These are phyloP conservation scores for Eragrostis curvula DNA, from an alignment of 176 grass and related monocot species.

Conservation along the genomic window DNA sequence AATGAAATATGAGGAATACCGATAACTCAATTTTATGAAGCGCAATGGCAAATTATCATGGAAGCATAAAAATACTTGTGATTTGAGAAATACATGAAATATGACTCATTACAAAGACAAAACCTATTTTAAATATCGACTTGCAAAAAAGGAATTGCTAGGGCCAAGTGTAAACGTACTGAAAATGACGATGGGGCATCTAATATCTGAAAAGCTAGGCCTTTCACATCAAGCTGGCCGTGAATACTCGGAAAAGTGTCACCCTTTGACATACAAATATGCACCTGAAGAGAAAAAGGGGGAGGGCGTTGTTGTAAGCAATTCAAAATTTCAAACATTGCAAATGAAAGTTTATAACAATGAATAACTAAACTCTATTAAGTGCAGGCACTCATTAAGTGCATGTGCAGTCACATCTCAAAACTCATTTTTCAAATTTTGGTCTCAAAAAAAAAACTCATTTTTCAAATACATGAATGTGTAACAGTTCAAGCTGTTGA, in stretches of 20 bases:
- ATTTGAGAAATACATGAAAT: not conserved
- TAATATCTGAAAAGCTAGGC: conserved; percentile 85
- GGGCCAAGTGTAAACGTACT: conserved; percentile 51
- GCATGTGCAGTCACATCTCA: conserved; percentile 27
- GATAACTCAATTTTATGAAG: not conserved
- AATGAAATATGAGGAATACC: not conserved
- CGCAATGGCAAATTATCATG: not conserved
- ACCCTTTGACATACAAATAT: conserved; percentile 95
- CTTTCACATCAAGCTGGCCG: conserved; percentile 92
- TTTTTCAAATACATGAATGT: conserved; percentile 25
- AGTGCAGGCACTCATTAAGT: conserved; percentile 25
- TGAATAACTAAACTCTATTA: conserved; percentile 17
- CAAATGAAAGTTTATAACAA: conserved; percentile 28
- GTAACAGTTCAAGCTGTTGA: conserved; percentile 21
- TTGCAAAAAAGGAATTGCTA: not conserved
- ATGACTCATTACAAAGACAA: not conserved
- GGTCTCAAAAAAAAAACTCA: no score
- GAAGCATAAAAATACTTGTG: not conserved
- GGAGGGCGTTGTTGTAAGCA: not conserved
- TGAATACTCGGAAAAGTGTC: conserved; percentile 90
- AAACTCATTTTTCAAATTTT: no score
- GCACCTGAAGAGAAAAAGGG: conserved; percentile 59
- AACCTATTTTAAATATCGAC: not conserved
- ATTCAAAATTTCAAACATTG: conserved; percentile 17
- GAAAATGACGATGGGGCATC: conserved; percentile 90